These are phyloP conservation scores for Dryas integrifolia DNA, from an alignment of 331 rosid species.

Conservation along the genomic window DNA sequence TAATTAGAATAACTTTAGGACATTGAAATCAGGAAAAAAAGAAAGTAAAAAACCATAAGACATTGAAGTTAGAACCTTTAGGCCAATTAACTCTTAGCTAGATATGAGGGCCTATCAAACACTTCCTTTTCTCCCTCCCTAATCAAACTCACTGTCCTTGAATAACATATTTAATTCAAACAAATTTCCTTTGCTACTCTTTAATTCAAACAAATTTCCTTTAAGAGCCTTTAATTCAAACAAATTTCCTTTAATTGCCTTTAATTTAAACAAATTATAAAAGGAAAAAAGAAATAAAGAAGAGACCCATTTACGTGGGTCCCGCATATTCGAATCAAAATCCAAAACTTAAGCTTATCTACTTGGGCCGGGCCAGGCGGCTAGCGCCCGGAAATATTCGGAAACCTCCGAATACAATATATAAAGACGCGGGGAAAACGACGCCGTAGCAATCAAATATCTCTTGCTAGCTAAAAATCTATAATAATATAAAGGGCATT, in stretches of 20 bases:
- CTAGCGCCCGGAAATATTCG: too few relatives aligned
- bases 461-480: neutral
- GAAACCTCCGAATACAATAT: too few relatives aligned
- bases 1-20: neutral
- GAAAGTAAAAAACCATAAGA: too few relatives aligned
- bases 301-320: constrained; percentile 20
- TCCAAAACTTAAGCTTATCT: too few relatives aligned
- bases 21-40: neutral
- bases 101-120: neutral
- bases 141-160: constrained; percentile 14
- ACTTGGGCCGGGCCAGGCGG: too few relatives aligned
- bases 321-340: constrained; percentile 13
- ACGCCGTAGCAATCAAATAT: neutral
- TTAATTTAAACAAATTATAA: neutral
- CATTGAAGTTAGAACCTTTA: neutral
- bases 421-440: constrained; percentile 6
- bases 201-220: neutral
- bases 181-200: neutral
- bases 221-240: constrained; percentile 34
- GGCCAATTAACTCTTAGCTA: neutral
- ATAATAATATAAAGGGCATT: neutral
- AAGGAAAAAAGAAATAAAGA: neutral
- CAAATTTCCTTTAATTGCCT: neutral
- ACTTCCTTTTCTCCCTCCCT: constrained; percentile 20
- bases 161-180: constrained; percentile 31